Base-by-base conservation (phyloP, 225 moss, liverwort and hornwort species). In the Bryum argenteum region DNA sequence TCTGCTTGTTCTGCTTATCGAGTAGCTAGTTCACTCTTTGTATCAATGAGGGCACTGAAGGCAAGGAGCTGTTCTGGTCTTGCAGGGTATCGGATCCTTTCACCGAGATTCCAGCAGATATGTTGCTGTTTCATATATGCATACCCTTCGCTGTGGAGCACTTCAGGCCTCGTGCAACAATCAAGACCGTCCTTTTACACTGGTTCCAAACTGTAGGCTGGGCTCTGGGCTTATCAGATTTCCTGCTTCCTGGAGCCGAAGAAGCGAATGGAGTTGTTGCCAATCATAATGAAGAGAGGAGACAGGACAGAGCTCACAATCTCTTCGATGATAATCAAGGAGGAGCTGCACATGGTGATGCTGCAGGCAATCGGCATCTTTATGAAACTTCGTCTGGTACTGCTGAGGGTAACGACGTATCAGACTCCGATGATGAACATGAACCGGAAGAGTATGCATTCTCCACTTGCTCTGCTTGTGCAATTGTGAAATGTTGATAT, bases 21-120 rank as follows among this genome's bases (percentile, higher is more conserved):
- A 53, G 61, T 28, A 40, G 14, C 18, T 76, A 8, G 2, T 33
- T 33, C 19, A 47, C 50, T 76, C 33, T 42, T 38, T 19, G 16
- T 50, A 54, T 33, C 69, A 43, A 65, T 11, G 18, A 14, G 16
- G 16, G 7, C 11, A 42, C 12, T 76, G 11, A 77, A 17, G 26
- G 16, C 23, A 52, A 63, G 63, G 17, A 43, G 39, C 19, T 62
- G 22, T 74, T 58, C 23, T 71, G 70, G 19, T 66, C 15, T 71
- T 75, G 89, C 94, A 98, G 98, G 85, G 91, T 99, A 17, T 94
- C 98, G 19, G 98, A 99, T 80, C 98, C 98, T 5, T 99, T 99
- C 60, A 99, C 94, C 8, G 98, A 99, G 79, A 99, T 99, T 54
- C 98, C 98, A 50, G 98, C 92, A 61, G 98, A 99, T 80, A 98